Evolutionary conservation across 768 basidiomycete genomes (phyloP).

Genomic region (Tulasnella sp.): DNA sequence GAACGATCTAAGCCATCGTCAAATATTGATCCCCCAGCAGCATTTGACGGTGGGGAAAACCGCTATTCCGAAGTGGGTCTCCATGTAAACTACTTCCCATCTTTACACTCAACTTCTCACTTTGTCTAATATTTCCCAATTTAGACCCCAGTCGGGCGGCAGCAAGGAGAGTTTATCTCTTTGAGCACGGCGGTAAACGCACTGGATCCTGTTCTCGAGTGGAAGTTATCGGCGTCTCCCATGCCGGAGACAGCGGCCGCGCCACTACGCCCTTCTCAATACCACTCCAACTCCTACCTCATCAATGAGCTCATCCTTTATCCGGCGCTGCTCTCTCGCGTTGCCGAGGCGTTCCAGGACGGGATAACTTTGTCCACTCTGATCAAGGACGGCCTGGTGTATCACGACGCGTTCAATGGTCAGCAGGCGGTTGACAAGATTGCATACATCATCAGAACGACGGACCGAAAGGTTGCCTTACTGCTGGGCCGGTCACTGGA

Average conservation of each 20-base stretch:
- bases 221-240: conserved; percentile 38
- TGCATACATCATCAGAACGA: conserved; percentile 97
- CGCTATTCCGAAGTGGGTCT: no score
- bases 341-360: conserved; percentile 89
- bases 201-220: neutral
- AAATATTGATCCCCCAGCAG: no score
- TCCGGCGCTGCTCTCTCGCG: conserved; percentile 93
- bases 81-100: no score
- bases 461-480: conserved; percentile 92
- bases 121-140: no score
- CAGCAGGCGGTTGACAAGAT: conserved; percentile 97
- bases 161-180: no score
- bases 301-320: conserved; percentile 76
- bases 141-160: no score
- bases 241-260: conserved; percentile 35
- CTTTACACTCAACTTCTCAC: no score
- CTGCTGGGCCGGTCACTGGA: conserved; percentile 94
- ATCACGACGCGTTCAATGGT: conserved; percentile 96
- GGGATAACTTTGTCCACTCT: conserved; percentile 77
- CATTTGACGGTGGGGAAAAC: no score
- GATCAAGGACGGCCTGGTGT: conserved; percentile 92
- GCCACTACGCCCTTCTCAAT: conserved; percentile 31
- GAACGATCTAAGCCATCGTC: no score
- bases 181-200: no score
- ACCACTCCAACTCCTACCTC: conserved; percentile 46